Base-by-base conservation (phyloP, 495 filamentous ascomycete genomes). In the Penicillium paradoxum region DNA sequence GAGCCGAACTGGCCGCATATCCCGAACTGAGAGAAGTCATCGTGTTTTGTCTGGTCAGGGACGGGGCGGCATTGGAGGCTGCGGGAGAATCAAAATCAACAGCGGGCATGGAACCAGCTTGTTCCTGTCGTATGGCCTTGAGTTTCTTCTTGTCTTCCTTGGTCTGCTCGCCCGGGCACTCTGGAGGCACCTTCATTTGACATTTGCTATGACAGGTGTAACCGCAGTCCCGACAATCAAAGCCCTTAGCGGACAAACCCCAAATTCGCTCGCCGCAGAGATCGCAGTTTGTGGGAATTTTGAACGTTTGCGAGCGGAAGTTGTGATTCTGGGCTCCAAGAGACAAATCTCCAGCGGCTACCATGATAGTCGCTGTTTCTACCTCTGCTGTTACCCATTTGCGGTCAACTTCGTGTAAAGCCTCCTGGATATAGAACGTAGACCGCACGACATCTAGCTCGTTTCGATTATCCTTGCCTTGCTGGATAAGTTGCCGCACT, bases 171-270 rank as follows among this genome's bases (percentile, higher is more conserved):
- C 93, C 93, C 0, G 93, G 93, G 61, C 93, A 99, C 59, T 92
- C 87, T 4, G 93, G 89, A 0, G 93, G 91, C 1, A 97, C 95
- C 66, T 97, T 99, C 85, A 99, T 89, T 72, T 99, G 89, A 67
- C 93, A 99, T 72, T 99, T 97, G 75, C 83, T 92, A 72, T 99
- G 93, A 60, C 93, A 99, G 2, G 91, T 96, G 69, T 95, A 99
- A 6, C 93, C 95, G 61, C 93, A 99, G 65, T 96, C 91, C 53
- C 85, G 82, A 65, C 93, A 99, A 66, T 90, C 89, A 54, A 95
- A 95, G 2, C 95, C 93, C 70, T 97, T 97, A 21, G 93, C 93
- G 2, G 87, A 90, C 13, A 99, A 65, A 3, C 93, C 93, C 93
- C 93, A 97, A 64, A 97, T 96, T 9, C 92, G 81, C 57, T 99